Evolutionary conservation across 176 grass and related monocot genomes (phyloP).

Genomic region (Cocos nucifera): DNA sequence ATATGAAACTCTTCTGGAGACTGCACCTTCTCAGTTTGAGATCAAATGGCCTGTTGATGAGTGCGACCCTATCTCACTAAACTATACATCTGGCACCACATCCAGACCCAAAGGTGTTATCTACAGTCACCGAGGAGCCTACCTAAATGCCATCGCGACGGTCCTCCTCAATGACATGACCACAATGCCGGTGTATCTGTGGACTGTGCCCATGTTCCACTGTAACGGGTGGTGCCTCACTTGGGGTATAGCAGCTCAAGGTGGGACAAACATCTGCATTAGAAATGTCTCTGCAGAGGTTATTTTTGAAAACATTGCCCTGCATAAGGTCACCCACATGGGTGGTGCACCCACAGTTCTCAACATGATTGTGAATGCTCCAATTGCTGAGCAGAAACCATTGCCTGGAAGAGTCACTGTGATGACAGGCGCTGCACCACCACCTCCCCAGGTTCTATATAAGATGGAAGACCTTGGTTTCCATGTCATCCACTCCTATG

Average conservation of each 20-base stretch:
- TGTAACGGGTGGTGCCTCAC: slow-evolving; percentile 74
- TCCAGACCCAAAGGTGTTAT: slow-evolving; percentile 71
- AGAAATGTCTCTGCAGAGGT: slow-evolving; percentile 31
- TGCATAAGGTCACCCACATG: slow-evolving; percentile 54
- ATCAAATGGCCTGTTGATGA: slow-evolving; percentile 55
- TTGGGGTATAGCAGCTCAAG: slow-evolving; percentile 75
- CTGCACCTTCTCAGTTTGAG: slow-evolving; percentile 13
- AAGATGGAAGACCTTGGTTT: slow-evolving; percentile 69
- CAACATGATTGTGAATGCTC: slow-evolving; percentile 58
- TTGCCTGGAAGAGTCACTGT: slow-evolving; percentile 28
- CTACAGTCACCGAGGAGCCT: slow-evolving; percentile 66
- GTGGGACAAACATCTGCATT: slow-evolving; percentile 55
- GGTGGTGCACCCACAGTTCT: slow-evolving; percentile 64
- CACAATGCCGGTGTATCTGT: slow-evolving; percentile 54
- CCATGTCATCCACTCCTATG: slow-evolving; percentile 54
- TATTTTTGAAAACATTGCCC: slow-evolving; percentile 42
- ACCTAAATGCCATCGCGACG: slow-evolving; percentile 41
- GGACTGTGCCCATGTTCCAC: slow-evolving; percentile 89
- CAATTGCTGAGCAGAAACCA: slow-evolving; percentile 15
- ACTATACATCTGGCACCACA: slow-evolving; percentile 84
- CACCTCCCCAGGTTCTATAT: slow-evolving; percentile 45
- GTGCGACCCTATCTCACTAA: slow-evolving; percentile 62
- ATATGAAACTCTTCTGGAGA: slow-evolving; percentile 45
- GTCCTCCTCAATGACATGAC: slow-evolving; percentile 43
- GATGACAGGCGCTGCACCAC: slow-evolving; percentile 59